These are phyloP conservation scores for Rehmannia glutinosa DNA, from an alignment of 257 asterid genomes.

Conservation along the genomic window DNA sequence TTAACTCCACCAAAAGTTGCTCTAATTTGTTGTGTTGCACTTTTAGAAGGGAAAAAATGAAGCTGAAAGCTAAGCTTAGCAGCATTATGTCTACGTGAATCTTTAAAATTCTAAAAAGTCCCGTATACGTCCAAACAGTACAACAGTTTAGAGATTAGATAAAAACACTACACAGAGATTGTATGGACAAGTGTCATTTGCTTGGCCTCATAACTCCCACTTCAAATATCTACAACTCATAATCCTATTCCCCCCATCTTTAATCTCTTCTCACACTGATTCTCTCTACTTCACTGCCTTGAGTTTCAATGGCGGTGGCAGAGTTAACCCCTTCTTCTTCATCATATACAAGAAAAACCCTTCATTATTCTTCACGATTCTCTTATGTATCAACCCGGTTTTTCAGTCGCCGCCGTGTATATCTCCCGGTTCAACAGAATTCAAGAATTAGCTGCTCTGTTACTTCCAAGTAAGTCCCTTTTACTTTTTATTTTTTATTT, in stretches of 20 bases:
- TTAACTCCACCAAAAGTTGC: neutral
- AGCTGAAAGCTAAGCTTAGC: neutral
- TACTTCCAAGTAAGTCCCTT: slow-evolving; percentile 49
- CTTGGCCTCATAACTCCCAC: slow-evolving; percentile 51
- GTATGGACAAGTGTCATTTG: slow-evolving; percentile 55
- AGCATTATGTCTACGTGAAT: slow-evolving; percentile 4
- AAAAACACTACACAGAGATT: neutral
- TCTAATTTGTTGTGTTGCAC: neutral
- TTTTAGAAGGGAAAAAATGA: neutral
- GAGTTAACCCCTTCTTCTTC: slow-evolving; percentile 57
- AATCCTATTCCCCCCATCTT: slow-evolving; percentile 9
- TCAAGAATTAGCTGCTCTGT: slow-evolving; percentile 73
- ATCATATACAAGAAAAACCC: slow-evolving; percentile 23
- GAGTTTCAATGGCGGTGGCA: slow-evolving; percentile 61
- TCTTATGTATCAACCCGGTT: slow-evolving; percentile 45
- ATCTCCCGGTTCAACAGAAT: slow-evolving; percentile 26
- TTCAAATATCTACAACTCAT: slow-evolving; percentile 31
- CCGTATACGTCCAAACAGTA: neutral
- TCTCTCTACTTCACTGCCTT: slow-evolving; percentile 18
- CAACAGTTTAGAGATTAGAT: slow-evolving; percentile 20
- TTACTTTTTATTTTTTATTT: neutral
- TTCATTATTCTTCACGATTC: slow-evolving; percentile 44
- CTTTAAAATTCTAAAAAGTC: neutral
- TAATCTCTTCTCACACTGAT: neutral
- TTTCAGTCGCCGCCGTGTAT: slow-evolving; percentile 30